These are phyloP conservation scores for Eucalyptus rudis DNA, from an alignment of 345 rosid genomes.

Conservation along the genomic window DNA sequence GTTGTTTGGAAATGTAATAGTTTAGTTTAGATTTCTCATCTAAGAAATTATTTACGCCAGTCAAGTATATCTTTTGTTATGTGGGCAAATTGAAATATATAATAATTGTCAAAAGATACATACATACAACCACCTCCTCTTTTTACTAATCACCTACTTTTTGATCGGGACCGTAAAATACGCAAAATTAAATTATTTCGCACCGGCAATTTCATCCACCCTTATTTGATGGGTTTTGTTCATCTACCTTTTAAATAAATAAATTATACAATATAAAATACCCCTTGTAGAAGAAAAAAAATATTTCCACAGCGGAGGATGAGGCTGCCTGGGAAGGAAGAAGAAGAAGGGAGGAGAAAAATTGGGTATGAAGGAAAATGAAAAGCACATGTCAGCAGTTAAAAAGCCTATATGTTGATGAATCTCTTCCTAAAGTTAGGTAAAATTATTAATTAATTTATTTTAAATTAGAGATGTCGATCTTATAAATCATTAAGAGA, in stretches of 20 bases:
- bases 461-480: background rate
- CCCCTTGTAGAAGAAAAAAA: background rate
- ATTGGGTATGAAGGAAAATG: background rate
- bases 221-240: background rate
- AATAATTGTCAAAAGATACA: too few species aligned
- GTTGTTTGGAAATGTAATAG: background rate
- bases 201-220: background rate
- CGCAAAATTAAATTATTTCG: background rate
- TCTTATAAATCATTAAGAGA: background rate
- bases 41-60: background rate
- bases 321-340: background rate
- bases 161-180: background rate
- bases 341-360: background rate
- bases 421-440: background rate
- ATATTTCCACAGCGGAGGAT: background rate
- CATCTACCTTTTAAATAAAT: background rate
- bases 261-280: background rate
- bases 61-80: background rate
- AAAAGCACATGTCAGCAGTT: background rate
- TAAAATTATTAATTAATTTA: background rate
- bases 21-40: background rate
- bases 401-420: background rate
- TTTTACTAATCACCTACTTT: background rate
- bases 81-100: background rate
- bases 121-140: background rate